phyloP scores from a whole-genome alignment of 1,139 yeast genomes.

The Candida glucosophila region DNA sequence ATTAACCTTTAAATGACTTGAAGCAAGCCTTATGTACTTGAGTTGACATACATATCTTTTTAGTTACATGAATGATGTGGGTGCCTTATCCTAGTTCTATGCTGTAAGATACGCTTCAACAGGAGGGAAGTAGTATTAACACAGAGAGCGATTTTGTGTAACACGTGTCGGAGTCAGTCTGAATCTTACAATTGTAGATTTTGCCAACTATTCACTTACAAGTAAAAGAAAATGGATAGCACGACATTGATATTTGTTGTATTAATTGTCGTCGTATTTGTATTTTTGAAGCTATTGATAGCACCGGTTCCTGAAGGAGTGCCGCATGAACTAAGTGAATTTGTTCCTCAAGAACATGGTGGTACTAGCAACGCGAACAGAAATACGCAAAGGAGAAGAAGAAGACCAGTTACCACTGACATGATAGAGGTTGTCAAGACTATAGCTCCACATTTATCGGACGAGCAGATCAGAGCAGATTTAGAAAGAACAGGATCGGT shows the following conservation, averaged over 20 bases:
- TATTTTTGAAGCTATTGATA: constrained; percentile 55
- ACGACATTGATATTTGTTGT: constrained; percentile 46
- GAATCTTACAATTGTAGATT: too few species aligned
- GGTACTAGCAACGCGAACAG: constrained; percentile 1
- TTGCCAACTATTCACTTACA: too few species aligned
- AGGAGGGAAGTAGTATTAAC: too few species aligned
- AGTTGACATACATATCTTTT: too few species aligned
- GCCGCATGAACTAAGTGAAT: constrained; percentile 16
- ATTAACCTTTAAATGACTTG: constrained; percentile 20
- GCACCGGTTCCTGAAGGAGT: constrained; percentile 38
- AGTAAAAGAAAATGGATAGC: too few species aligned
- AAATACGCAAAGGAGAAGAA: constrained; percentile 10
- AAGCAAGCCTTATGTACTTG: too few species aligned
- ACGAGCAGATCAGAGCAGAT: constrained; percentile 62
- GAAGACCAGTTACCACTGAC: constrained; percentile 59
- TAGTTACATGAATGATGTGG: too few species aligned
- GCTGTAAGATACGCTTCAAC: too few species aligned
- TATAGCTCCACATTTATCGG: constrained; percentile 66
- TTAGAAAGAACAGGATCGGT: constrained; percentile 69
- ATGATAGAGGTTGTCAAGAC: constrained; percentile 86
- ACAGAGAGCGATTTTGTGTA: too few species aligned
- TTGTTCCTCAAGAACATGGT: too few species aligned
- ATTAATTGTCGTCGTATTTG: constrained; percentile 41
- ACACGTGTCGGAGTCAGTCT: too few species aligned
- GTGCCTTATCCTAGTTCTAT: too few species aligned